These are phyloP conservation scores for Mycena belliarum DNA, from an alignment of 768 basidiomycete genomes.

Conservation along the genomic window DNA sequence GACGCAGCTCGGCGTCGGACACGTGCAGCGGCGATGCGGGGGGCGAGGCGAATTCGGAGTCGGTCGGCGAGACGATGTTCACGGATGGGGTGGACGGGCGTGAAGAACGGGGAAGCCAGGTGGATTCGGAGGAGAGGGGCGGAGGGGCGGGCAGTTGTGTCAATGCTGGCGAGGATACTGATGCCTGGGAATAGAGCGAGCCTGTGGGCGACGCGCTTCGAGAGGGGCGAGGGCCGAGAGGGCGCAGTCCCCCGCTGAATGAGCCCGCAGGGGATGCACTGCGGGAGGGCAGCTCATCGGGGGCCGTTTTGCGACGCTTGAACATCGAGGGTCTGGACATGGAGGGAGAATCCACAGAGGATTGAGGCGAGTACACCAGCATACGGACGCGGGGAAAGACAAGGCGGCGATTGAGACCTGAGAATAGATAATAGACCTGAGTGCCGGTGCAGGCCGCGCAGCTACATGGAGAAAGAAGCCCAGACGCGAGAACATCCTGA, in stretches of 20 bases:
- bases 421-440: too few species aligned
- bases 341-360: neutral
- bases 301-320: neutral
- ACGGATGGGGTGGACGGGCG: neutral
- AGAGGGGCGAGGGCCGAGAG: neutral
- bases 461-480: too few species aligned
- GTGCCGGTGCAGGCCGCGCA: too few species aligned
- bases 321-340: slow-evolving; percentile 7
- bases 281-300: neutral
- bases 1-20: slow-evolving; percentile 10
- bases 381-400: too few species aligned
- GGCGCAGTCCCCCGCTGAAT: neutral
- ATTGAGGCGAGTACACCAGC: neutral
- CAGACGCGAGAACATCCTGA: too few species aligned
- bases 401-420: too few species aligned
- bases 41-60: slow-evolving; percentile 2
- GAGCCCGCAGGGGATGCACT: too few species aligned
- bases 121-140: slow-evolving; percentile 7
- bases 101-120: slow-evolving; percentile 9
- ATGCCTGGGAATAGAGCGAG: slow-evolving; percentile 9
- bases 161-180: slow-evolving; percentile 2
- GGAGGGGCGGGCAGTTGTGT: too few species aligned
- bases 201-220: slow-evolving; percentile 2
- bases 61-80: neutral
- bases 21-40: slow-evolving; percentile 11